phyloP scores from a whole-genome alignment of 495 filamentous ascomycete genomes.

The Clohesyomyces aquaticus region DNA sequence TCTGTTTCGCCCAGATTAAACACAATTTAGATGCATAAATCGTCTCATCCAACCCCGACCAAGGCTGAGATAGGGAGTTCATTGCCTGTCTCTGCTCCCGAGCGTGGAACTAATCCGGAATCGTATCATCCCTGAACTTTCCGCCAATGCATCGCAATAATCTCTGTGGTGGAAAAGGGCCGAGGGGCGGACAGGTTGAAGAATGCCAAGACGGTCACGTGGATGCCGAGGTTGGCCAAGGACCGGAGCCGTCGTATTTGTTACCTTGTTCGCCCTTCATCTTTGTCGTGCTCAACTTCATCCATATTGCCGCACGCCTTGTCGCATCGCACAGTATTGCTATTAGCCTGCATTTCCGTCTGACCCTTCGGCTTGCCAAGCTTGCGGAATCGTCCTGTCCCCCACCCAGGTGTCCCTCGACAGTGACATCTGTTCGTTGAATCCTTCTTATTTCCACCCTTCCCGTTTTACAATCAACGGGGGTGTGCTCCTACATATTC shows the following conservation, averaged over 20 bases:
- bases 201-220: slow-evolving; percentile 6
- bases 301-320: slow-evolving; percentile 17
- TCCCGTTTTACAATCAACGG: too few relatives aligned
- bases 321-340: background rate
- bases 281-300: slow-evolving; percentile 13
- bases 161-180: too few relatives aligned
- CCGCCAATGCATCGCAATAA: too few relatives aligned
- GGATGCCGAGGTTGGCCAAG: background rate
- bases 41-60: background rate
- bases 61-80: background rate
- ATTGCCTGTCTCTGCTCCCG: background rate
- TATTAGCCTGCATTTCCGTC: background rate
- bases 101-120: background rate
- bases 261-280: background rate
- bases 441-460: too few relatives aligned
- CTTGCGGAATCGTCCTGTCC: too few relatives aligned
- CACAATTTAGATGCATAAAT: slow-evolving; percentile 20
- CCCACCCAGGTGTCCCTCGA: too few relatives aligned
- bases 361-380: background rate
- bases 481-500: too few relatives aligned
- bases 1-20: slow-evolving; percentile 31
- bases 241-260: too few relatives aligned
- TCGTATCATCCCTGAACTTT: too few relatives aligned
- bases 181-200: background rate
- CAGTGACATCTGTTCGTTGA: too few relatives aligned